Evolutionary conservation across 176 grass and related monocot genomes (phyloP).

Genomic region (Puccinellia tenuiflora): DNA sequence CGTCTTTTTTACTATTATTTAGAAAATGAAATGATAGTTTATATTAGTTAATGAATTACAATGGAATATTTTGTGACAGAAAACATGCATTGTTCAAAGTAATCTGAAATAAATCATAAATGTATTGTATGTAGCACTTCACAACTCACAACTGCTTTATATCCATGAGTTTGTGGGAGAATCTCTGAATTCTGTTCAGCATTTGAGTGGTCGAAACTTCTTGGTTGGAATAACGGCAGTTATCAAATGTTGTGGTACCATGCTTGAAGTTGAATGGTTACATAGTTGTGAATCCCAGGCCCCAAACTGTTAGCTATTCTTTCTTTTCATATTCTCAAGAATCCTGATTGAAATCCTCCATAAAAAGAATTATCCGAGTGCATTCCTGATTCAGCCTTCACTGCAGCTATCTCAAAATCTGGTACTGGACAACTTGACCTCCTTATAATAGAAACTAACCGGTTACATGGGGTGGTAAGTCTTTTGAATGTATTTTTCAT

Average conservation of each 20-base stretch:
- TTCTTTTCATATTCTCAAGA: not conserved
- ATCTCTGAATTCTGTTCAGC: not conserved
- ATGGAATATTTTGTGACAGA: not conserved
- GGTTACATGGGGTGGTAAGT: constrained; percentile 17
- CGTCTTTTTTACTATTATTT: no score
- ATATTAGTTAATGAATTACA: no score
- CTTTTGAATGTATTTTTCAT: not conserved
- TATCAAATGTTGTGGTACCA: not conserved
- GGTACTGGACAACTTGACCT: constrained; percentile 24
- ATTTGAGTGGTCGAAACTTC: not conserved
- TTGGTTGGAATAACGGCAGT: not conserved
- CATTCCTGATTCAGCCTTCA: not conserved
- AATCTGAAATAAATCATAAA: no score
- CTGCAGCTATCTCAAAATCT: constrained; percentile 32
- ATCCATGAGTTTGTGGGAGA: not conserved
- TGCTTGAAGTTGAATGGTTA: not conserved
- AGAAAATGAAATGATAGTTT: no score
- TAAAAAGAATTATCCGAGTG: not conserved
- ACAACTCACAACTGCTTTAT: no score
- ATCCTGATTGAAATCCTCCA: not conserved
- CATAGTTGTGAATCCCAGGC: not conserved
- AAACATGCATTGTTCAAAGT: no score
- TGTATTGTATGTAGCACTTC: not conserved
- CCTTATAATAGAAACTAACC: constrained; percentile 29
- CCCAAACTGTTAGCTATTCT: not conserved